phyloP scores from a whole-genome alignment of 2,329 filamentous ascomycete genomes.

The Neoascochyta sp. region DNA sequence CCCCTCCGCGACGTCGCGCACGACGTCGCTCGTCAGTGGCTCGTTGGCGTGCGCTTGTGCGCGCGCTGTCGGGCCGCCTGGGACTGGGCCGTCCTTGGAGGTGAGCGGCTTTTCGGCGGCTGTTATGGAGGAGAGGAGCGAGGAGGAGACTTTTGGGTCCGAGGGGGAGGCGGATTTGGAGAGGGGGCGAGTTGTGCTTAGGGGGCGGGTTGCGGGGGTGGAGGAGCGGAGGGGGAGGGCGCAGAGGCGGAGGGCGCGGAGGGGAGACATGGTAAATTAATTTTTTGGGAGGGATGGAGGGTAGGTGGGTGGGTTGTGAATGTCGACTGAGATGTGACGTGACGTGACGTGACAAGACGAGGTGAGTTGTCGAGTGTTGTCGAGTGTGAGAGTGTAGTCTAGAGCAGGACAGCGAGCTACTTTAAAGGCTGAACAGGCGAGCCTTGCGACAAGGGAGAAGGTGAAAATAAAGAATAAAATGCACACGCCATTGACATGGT shows the following conservation, averaged over 20 bases:
- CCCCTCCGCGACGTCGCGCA: conserved; percentile 43
- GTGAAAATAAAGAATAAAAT: neutral
- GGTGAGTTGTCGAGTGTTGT: neutral
- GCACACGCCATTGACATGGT: conserved; percentile 2
- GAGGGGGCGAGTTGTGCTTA: conserved; percentile 14
- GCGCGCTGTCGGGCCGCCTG: conserved; percentile 41
- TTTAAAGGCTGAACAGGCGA: too few species aligned
- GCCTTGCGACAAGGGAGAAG: conserved; percentile 2
- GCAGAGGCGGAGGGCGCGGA: conserved; percentile 11
- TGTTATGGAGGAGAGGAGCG: conserved; percentile 42
- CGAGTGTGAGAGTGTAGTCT: neutral
- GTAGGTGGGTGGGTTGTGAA: neutral
- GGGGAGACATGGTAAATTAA: conserved; percentile 6
- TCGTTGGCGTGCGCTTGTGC: conserved; percentile 40
- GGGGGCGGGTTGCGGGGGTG: conserved; percentile 8
- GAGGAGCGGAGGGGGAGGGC: conserved; percentile 7
- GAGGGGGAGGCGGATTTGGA: conserved; percentile 32
- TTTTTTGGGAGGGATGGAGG: neutral
- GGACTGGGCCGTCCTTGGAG: conserved; percentile 32
- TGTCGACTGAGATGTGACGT: neutral
- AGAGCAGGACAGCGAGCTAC: too few species aligned
- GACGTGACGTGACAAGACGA: conserved; percentile 1
- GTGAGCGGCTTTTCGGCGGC: conserved; percentile 41
- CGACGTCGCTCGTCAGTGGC: conserved; percentile 30
- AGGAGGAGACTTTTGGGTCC: conserved; percentile 36